A percentile compares a stretch with the other conserved stretches of the same genome.
Evolutionary conservation across 2,329 filamentous ascomycete species (phyloP).

Genomic region (Stagonosporopsis vannaccii): DNA sequence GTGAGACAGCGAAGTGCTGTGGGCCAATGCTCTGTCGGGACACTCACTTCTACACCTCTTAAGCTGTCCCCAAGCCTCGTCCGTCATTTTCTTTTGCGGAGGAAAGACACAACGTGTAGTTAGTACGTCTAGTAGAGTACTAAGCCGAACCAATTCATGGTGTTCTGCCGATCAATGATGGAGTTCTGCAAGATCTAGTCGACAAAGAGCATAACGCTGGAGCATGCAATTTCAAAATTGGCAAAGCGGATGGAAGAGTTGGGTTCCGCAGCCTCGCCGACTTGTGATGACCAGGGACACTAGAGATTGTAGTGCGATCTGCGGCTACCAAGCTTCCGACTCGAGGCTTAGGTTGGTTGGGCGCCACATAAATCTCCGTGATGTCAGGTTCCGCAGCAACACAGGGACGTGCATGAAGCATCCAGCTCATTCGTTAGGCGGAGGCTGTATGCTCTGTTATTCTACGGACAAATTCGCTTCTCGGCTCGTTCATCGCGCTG

Average conservation of each 20-base stretch:
- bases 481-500: background rate
- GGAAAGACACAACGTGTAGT: background rate
- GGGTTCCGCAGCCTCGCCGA: conserved; percentile 7
- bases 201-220: background rate
- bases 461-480: too few species aligned
- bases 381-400: conserved; percentile 1
- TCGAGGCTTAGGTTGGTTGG: background rate
- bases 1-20: background rate
- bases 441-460: background rate
- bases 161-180: conserved; percentile 8
- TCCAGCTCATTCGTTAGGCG: background rate
- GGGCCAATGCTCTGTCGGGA: background rate
- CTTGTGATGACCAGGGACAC: background rate
- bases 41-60: background rate
- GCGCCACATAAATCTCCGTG: conserved; percentile 5
- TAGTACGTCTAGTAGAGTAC: background rate
- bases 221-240: background rate
- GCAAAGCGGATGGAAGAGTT: background rate
- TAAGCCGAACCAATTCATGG: conserved; percentile 3
- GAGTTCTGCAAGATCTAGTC: background rate
- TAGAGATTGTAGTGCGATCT: background rate
- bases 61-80: background rate
- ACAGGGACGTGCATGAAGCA: background rate
- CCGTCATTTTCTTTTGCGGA: conserved; percentile 5
- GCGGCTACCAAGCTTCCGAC: conserved; percentile 6